Evolutionary conservation across 108 stramenopile species (phyloP).

Genomic region (Fistulifera solaris): DNA sequence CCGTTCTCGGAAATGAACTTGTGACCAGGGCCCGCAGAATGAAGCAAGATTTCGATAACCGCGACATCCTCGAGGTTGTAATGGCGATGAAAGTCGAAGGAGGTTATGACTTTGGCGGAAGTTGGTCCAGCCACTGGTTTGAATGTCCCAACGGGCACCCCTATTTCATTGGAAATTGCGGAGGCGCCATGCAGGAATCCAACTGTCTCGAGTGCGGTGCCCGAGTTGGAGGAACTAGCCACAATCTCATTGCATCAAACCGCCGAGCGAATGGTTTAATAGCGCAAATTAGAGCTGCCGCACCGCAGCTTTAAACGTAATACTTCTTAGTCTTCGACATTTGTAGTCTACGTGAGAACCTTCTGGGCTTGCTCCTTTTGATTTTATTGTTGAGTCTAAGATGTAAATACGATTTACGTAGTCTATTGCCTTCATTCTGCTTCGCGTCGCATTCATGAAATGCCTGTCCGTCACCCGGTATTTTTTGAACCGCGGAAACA

Average conservation of each 20-base stretch:
- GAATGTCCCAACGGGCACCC: conserved; percentile 53
- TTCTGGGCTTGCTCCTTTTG: too few species aligned
- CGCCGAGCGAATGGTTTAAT: conserved; percentile 5
- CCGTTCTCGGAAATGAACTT: not conserved
- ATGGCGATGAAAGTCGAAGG: conserved; percentile 25
- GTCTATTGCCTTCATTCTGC: too few species aligned
- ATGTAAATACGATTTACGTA: too few species aligned
- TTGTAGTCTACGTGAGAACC: too few species aligned
- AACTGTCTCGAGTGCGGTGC: conserved; percentile 36
- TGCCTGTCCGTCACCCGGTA: too few species aligned
- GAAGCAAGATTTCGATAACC: not conserved
- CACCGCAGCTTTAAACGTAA: too few species aligned
- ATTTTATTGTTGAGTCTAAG: too few species aligned
- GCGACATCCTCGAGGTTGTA: conserved; percentile 17
- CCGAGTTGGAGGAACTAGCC: conserved; percentile 25
- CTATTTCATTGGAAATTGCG: conserved; percentile 48
- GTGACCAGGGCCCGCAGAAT: not conserved
- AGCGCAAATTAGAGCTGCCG: too few species aligned
- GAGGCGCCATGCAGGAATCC: conserved; percentile 30
- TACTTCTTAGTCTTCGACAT: too few species aligned
- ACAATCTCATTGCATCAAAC: conserved; percentile 15
- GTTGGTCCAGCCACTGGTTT: conserved; percentile 32
- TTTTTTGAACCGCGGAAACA: too few species aligned
- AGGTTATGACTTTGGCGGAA: conserved; percentile 28
- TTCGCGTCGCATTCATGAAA: too few species aligned